phyloP scores from a whole-genome alignment of 2,329 filamentous ascomycete species.

The Orbilia quercus region DNA sequence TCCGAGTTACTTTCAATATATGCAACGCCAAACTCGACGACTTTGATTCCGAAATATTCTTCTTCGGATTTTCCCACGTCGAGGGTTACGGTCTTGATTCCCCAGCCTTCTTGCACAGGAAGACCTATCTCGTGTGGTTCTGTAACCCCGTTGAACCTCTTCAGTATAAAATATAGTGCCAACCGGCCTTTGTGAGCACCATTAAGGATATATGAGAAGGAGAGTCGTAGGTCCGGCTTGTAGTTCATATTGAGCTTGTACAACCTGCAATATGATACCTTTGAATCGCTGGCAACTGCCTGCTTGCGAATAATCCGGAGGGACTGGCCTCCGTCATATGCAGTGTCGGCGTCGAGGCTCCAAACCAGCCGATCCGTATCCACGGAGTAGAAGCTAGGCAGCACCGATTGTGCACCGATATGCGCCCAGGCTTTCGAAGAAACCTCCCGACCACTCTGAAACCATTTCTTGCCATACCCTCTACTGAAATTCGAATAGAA shows the following conservation, averaged over 20 bases:
- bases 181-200: conserved; percentile 47
- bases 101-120: conserved; percentile 53
- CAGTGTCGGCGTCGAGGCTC: conserved; percentile 51
- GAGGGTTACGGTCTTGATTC: conserved; percentile 43
- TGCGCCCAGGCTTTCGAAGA: conserved; percentile 58
- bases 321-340: conserved; percentile 57
- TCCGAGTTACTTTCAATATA: conserved; percentile 16
- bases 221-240: conserved; percentile 41
- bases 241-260: conserved; percentile 56
- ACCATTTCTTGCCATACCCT: conserved; percentile 58
- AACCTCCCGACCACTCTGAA: conserved; percentile 57
- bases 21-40: conserved; percentile 36
- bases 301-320: conserved; percentile 43
- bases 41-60: conserved; percentile 39
- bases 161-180: conserved; percentile 55
- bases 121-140: conserved; percentile 40
- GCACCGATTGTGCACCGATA: conserved; percentile 58
- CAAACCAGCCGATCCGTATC: conserved; percentile 55
- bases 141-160: conserved; percentile 34
- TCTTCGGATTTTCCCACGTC: conserved; percentile 47
- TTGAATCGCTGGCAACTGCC: conserved; percentile 2
- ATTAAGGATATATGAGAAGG: conserved; percentile 56
- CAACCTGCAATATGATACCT: conserved; percentile 52
- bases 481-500: conserved; percentile 60
- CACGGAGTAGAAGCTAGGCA: conserved; percentile 57